Evolutionary conservation across 164 flowering plant genomes (phyloP), one percentile per base, ranked within the genome.

Genomic region (Cinnamomum micranthum): DNA sequence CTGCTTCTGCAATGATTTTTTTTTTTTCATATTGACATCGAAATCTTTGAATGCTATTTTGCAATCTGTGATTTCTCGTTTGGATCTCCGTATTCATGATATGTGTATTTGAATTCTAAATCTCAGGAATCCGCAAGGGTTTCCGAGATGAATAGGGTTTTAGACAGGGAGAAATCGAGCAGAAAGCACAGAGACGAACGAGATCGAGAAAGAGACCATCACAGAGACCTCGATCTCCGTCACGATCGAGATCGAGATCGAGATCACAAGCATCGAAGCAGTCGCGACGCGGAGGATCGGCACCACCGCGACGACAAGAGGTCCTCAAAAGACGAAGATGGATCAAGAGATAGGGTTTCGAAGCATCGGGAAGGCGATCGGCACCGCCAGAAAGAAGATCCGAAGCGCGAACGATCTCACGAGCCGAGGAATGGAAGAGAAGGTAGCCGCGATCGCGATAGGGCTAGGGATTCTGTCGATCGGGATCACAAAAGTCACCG

Each of bases 141-240:
- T 41, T 41, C 47, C n/a, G 52, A 69, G 55, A 69, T 69, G 71
- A 58, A 69, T 69, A 69, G 71, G 58, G 52, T 50, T 69, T 50
- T 23, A 5, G 72, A 70, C 14, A 51, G 35, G 31, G 72, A 70
- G 72, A 70, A 52, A 52, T 41, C 52, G 28, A 50, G 58, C 58
- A 28, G 72, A 70, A 70, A 25, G 51, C 15, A 11, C 33, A 52
- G 72, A 52, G 62, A 52, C 19, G 72, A 70, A 24, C 60, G 62
- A 14, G 62, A 70, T 47, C 71, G 69, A 25, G 69, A 66, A 14
- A 25, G 69, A 28, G 41, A 28, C 15, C n/a, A 28, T 20, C 69
- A 31, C 69, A 33, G 69, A n/a, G 69, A 67, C 13, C 13, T 20
- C 47, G 41, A 31, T 20, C 25, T 12, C 35, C 25, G 31, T 14